Conservation (phyloP, 2,329 filamentous ascomycete genomes). For the Aspergillus fructus region DNA sequence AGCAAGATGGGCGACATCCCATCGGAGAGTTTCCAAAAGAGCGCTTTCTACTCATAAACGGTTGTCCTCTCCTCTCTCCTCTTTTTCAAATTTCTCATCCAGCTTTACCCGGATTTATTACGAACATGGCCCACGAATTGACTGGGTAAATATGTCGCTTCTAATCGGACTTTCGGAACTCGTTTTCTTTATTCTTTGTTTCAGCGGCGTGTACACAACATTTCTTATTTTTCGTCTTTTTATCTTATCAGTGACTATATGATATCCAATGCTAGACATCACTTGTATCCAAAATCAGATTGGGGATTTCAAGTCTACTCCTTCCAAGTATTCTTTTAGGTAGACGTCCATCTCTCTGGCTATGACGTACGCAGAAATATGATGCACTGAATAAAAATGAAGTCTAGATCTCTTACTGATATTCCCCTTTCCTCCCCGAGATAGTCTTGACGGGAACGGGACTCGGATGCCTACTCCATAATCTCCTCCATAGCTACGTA, state of each 20-base stretch:
- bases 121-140: neutral
- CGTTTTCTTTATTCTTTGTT: neutral
- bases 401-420: too few species aligned
- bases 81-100: neutral
- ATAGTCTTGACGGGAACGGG: too few species aligned
- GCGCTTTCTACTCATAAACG: conserved; percentile 63
- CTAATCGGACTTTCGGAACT: neutral
- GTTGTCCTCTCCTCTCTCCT: neutral
- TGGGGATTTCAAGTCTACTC: neutral
- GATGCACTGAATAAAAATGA: too few species aligned
- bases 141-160: neutral
- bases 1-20: conserved; percentile 64
- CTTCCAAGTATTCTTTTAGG: neutral
- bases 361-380: too few species aligned
- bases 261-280: conserved; percentile 9
- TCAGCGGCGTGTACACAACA: neutral
- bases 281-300: neutral
- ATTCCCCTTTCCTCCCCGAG: too few species aligned
- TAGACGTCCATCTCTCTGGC: too few species aligned
- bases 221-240: neutral
- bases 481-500: too few species aligned
- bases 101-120: conserved; percentile 2
- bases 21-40: conserved; percentile 70
- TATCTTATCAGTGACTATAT: neutral
- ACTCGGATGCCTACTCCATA: too few species aligned